Conservation (phyloP, 2,329 filamentous ascomycete species). For the Colletotrichum sublineola region DNA sequence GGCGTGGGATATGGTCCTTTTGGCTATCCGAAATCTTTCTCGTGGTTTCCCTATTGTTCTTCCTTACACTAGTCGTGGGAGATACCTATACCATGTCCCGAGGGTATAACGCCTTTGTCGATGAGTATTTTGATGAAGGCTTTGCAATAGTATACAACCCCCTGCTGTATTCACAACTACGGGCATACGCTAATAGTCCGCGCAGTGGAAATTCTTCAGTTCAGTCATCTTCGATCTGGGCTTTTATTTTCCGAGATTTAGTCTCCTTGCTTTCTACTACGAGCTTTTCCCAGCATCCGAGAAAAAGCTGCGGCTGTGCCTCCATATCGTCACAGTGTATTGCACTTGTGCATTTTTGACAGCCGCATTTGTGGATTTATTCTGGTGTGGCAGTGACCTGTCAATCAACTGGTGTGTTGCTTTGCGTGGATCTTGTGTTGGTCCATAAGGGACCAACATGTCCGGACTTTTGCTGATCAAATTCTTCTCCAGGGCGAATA, state of each 20-base stretch:
- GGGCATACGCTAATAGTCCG: not conserved
- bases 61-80: not conserved
- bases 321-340: not conserved
- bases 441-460: too few species aligned
- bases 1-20: conserved; percentile 6
- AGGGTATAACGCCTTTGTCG: not conserved
- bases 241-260: conserved; percentile 12
- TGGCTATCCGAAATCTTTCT: conserved; percentile 15
- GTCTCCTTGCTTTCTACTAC: conserved; percentile 9
- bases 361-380: not conserved
- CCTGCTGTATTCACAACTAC: not conserved
- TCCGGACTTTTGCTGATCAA: not conserved
- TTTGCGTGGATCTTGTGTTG: not conserved
- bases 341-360: not conserved
- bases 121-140: not conserved
- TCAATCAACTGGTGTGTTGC: not conserved
- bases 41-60: not conserved
- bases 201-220: conserved; percentile 4
- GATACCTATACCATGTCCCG: conserved; percentile 5
- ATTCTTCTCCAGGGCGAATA: not conserved
- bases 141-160: not conserved
- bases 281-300: not conserved
- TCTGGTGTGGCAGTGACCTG: not conserved
- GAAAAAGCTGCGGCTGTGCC: not conserved
- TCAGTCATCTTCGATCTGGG: conserved; percentile 3